Percentiles rank a stretch among this genome's conserved stretches.
phyloP scores from a whole-genome alignment of 176 grass and related monocot genomes.

The Chrysopogon serrulatus region DNA sequence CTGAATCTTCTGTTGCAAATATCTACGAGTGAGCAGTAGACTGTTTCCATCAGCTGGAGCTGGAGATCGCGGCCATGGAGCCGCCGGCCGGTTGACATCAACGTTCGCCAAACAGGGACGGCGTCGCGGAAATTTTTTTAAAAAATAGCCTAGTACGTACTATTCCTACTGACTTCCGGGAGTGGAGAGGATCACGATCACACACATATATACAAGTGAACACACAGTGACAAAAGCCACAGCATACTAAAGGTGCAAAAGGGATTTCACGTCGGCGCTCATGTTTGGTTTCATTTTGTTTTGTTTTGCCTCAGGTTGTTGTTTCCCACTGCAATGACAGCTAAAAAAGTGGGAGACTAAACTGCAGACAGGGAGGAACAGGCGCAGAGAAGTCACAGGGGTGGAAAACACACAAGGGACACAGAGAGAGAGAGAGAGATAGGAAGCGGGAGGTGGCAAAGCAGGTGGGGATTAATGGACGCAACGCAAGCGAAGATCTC shows the following conservation, averaged over 20 bases:
- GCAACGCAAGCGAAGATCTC: constrained; percentile 15
- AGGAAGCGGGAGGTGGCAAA: not conserved
- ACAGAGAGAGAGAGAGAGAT: not conserved
- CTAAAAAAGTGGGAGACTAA: constrained; percentile 43
- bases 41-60: not conserved
- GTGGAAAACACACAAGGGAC: constrained; percentile 5
- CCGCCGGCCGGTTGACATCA: not conserved
- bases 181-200: not conserved
- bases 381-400: not conserved
- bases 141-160: not conserved
- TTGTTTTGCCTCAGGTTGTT: constrained; percentile 42
- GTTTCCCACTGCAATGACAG: constrained; percentile 77
- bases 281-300: not conserved
- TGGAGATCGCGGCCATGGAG: not conserved
- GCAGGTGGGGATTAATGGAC: not conserved
- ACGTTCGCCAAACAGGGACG: not conserved
- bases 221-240: not conserved
- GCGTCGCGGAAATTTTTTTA: not conserved
- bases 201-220: not conserved
- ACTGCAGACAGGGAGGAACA: constrained; percentile 24
- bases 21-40: constrained; percentile 29
- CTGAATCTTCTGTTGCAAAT: constrained; percentile 28
- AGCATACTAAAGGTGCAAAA: too few species aligned
- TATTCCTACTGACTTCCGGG: not conserved
- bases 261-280: constrained; percentile 17